Evolutionary conservation across 805 yeast species (phyloP).

Genomic region (Isabelozyma gotoi): DNA sequence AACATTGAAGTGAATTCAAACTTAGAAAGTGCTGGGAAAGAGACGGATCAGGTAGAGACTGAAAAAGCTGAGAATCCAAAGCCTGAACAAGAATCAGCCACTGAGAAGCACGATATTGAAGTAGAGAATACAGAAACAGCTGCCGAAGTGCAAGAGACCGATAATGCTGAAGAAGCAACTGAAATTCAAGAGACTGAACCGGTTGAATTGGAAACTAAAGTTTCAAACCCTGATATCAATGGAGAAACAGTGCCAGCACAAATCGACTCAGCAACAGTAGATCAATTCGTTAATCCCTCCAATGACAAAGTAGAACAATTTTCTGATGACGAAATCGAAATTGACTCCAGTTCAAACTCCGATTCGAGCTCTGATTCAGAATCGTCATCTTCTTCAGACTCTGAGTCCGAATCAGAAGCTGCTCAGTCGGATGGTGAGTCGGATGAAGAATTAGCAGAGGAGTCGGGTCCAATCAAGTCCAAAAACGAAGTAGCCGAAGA

Average conservation of each 20-base stretch:
- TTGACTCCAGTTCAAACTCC: constrained; percentile 8
- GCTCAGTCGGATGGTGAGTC: constrained; percentile 15
- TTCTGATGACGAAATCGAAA: constrained; percentile 30
- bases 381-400: constrained; percentile 11
- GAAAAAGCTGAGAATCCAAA: no score
- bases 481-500: constrained; percentile 76
- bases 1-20: no score
- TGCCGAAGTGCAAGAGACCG: no score
- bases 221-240: not conserved
- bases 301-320: constrained; percentile 4
- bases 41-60: no score
- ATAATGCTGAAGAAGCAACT: no score
- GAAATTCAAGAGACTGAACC: no score
- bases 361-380: constrained; percentile 5
- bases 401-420: constrained; percentile 6
- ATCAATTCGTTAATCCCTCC: not conserved
- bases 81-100: no score
- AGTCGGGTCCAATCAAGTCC: constrained; percentile 68
- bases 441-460: constrained; percentile 41
- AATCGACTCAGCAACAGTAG: not conserved
- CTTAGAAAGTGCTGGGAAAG: no score
- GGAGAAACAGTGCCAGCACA: not conserved
- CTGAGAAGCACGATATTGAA: no score
- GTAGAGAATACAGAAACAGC: no score
- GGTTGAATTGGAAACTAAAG: no score